Evolutionary conservation across 257 asterid genomes (phyloP), one percentile per base, ranked within the genome.

Genomic region (Rhazya stricta): DNA sequence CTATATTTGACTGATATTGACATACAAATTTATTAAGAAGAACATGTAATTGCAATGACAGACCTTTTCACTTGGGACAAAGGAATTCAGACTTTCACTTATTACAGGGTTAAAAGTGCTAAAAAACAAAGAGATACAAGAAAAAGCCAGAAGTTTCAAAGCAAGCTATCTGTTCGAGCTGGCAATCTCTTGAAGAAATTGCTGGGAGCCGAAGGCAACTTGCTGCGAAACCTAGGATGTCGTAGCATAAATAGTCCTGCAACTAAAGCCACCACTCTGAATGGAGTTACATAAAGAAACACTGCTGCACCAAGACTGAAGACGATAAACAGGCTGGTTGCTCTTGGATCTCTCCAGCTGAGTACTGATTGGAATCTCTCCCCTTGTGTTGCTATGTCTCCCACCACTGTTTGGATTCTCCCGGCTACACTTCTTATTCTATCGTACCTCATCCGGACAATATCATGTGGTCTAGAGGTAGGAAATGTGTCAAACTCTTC

Each of bases 401-500:
- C 97, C 19, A 77, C 97, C 69, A 89, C 91, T 4, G 90, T 88
- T 83, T 91, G 97, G n/a, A 91, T 84, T 79, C 97, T 85, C 18
- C 96, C 92, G 0, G 92, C 92, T 46, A 91, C 85, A 45, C 93
- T 89, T 70, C 93, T 84, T 30, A 89, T 77, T 79, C 97, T 56
- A n/a, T 89, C 94, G 19, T 91, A 91, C 83, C 97, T 88, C 92
- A 88, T 89, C 27, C 87, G 73, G 2, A 85, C 88, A 0, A 82
- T 61, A 4, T 91, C 96, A 0, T 79, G 79, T 18, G 72, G 77
- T 42, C 78, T 82, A 0, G 92, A 80, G 0, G 88, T 88, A 1
- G 97, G 97, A 34, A 89, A 89, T 10, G 91, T 86, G 84, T 91
- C 96, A 9, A 91, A 85, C 76, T 91, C 97, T 74, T 91, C 97